Evolutionary conservation across 345 rosid species (phyloP).

Genomic region (Noccaea bulbosa): DNA sequence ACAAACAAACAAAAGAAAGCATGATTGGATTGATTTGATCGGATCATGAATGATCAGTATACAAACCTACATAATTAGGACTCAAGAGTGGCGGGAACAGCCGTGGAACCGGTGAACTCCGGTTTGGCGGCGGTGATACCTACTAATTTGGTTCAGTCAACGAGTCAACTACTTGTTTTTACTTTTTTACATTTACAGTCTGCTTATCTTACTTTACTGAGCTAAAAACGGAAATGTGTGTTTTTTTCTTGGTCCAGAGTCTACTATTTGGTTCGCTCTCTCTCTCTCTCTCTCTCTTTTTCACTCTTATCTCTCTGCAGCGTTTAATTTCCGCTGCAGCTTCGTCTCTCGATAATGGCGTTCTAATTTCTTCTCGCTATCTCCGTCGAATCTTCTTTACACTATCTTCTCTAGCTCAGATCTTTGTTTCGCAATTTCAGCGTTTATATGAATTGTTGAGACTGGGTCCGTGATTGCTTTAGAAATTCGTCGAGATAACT

Average conservation of each 20-base stretch:
- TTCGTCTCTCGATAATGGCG: constrained; percentile 31
- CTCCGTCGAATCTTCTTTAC: constrained; percentile 8
- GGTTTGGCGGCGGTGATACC: too few relatives aligned
- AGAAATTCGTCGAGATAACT: constrained; percentile 43
- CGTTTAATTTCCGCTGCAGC: constrained; percentile 20
- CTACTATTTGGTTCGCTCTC: background rate
- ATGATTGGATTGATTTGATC: too few relatives aligned
- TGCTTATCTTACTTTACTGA: background rate
- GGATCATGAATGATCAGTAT: too few relatives aligned
- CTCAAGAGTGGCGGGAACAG: too few relatives aligned
- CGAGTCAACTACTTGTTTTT: too few relatives aligned
- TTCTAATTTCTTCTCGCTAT: constrained; percentile 20
- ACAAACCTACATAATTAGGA: too few relatives aligned
- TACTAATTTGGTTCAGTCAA: too few relatives aligned
- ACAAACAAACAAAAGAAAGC: too few relatives aligned
- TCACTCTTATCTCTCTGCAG: constrained; percentile 21
- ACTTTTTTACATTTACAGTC: constrained; percentile 13
- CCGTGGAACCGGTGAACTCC: background rate
- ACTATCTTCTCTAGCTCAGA: constrained; percentile 4
- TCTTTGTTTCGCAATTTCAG: constrained; percentile 4
- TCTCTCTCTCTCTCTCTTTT: constrained; percentile 6
- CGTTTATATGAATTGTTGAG: constrained; percentile 14
- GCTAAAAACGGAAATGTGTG: background rate
- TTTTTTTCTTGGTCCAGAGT: background rate
- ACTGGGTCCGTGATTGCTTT: background rate